These are phyloP conservation scores for Aspergillus neotritici DNA, from an alignment of 2,329 filamentous ascomycete genomes.

Conservation along the genomic window DNA sequence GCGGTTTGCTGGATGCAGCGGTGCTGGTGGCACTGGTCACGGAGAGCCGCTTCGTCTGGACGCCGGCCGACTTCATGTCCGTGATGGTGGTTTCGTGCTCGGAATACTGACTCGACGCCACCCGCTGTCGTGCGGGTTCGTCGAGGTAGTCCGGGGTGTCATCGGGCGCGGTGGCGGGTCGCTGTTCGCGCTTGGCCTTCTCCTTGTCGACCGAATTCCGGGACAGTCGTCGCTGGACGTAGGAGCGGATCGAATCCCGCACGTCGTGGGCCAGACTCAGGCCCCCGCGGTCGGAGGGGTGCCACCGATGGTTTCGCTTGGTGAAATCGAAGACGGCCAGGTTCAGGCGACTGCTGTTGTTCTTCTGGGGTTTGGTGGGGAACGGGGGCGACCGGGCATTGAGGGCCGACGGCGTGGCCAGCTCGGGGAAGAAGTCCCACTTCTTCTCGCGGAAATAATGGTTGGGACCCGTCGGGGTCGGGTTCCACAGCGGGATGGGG, in stretches of 20 bases:
- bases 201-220: constrained; percentile 19
- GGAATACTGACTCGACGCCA: constrained; percentile 13
- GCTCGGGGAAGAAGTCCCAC: constrained; percentile 38
- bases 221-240: constrained; percentile 29
- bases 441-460: constrained; percentile 39
- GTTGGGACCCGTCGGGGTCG: constrained; percentile 21
- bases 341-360: constrained; percentile 16
- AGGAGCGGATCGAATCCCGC: constrained; percentile 32
- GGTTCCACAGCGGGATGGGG: constrained; percentile 16
- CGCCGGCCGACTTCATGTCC: constrained; percentile 3
- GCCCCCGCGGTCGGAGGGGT: constrained; percentile 20
- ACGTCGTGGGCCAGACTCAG: constrained; percentile 20
- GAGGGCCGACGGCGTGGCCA: constrained; percentile 27
- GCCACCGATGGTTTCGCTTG: constrained; percentile 18
- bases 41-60: constrained; percentile 10
- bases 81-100: constrained; percentile 3
- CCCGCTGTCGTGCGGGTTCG: no score
- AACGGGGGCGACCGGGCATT: constrained; percentile 12
- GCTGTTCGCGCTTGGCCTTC: constrained; percentile 8
- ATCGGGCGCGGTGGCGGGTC: constrained; percentile 12
- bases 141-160: constrained; percentile 2
- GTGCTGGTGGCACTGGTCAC: constrained; percentile 11
- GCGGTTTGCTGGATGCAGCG: constrained; percentile 7
- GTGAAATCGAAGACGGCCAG: constrained; percentile 19
- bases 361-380: constrained; percentile 17